Conservation (phyloP, 768 basidiomycete species). For the Boletus fagicola region DNA sequence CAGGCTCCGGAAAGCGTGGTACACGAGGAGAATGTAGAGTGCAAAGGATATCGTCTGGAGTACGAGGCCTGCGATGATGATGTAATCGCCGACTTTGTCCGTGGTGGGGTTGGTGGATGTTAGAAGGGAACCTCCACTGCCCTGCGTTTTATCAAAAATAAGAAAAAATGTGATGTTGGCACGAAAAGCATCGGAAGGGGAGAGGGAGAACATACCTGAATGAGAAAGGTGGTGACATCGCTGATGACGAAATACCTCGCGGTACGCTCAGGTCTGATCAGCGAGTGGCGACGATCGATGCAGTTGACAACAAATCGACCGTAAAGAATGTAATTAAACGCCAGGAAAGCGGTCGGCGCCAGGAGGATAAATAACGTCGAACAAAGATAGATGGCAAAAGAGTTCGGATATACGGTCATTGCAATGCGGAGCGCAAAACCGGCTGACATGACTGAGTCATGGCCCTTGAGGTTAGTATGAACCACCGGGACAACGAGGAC, state of each 20-base stretch:
- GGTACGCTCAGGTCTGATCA: slow-evolving; percentile 26
- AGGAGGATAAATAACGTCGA: slow-evolving; percentile 24
- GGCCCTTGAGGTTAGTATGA: background rate
- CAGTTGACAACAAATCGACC: slow-evolving; percentile 26
- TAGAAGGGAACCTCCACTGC: slow-evolving; percentile 22
- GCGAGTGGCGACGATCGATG: slow-evolving; percentile 18
- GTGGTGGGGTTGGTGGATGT: slow-evolving; percentile 6
- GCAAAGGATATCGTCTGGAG: slow-evolving; percentile 29
- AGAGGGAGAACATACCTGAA: slow-evolving; percentile 24
- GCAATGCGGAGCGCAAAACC: slow-evolving; percentile 24
- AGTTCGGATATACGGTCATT: slow-evolving; percentile 21
- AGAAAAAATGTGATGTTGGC: background rate
- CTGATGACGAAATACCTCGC: slow-evolving; percentile 27
- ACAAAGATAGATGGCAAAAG: slow-evolving; percentile 16
- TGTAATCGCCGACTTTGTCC: slow-evolving; percentile 6
- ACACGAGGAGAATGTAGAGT: slow-evolving; percentile 19
- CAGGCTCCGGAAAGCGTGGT: slow-evolving; percentile 13
- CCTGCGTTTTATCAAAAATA: slow-evolving; percentile 9
- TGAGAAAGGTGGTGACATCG: slow-evolving; percentile 26
- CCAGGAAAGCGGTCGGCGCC: slow-evolving; percentile 30
- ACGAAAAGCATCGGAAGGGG: background rate
- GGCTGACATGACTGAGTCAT: slow-evolving; percentile 18
- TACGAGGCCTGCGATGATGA: slow-evolving; percentile 28
- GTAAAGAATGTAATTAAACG: slow-evolving; percentile 36
- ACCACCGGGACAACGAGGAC: background rate